A percentile compares a stretch with the other conserved stretches of the same genome.
Evolutionary conservation across 768 basidiomycete genomes (phyloP).

Genomic region (Naganishia vishniacii): DNA sequence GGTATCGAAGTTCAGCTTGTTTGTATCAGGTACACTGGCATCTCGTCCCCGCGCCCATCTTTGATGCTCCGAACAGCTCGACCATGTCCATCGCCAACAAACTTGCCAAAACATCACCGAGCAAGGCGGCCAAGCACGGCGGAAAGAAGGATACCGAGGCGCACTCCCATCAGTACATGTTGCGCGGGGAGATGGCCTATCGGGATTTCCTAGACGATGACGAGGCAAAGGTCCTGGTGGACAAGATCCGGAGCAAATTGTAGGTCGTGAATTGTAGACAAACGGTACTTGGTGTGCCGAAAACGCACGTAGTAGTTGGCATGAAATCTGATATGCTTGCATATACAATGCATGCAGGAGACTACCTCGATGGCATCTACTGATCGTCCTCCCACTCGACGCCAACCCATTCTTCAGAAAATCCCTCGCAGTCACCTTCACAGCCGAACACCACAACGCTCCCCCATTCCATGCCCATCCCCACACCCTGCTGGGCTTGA

Average conservation of each 20-base stretch:
- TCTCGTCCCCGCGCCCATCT: constrained; percentile 29
- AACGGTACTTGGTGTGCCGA: background rate
- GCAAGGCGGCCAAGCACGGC: background rate
- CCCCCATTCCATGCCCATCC: constrained; percentile 83
- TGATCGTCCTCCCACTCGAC: constrained; percentile 45
- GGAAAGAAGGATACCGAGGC: constrained; percentile 14
- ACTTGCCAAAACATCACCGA: background rate
- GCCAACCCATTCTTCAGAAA: constrained; percentile 45
- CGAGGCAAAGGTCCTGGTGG: constrained; percentile 26
- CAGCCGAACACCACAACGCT: constrained; percentile 86
- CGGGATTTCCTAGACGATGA: constrained; percentile 29
- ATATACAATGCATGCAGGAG: no score
- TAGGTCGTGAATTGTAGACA: background rate
- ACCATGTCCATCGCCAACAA: constrained; percentile 10
- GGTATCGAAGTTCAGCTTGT: no score
- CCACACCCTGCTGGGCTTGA: constrained; percentile 31
- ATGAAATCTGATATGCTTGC: no score
- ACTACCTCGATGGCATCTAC: no score
- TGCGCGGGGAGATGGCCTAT: constrained; percentile 26
- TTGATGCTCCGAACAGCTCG: constrained; percentile 18
- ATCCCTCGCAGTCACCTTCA: constrained; percentile 61
- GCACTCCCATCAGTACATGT: constrained; percentile 26
- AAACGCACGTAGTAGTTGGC: background rate
- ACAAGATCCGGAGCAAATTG: constrained; percentile 29
- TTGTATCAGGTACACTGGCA: constrained; percentile 30